Evolutionary conservation across 164 flowering plant species (phyloP).

Genomic region (Chimonanthus salicifolius): DNA sequence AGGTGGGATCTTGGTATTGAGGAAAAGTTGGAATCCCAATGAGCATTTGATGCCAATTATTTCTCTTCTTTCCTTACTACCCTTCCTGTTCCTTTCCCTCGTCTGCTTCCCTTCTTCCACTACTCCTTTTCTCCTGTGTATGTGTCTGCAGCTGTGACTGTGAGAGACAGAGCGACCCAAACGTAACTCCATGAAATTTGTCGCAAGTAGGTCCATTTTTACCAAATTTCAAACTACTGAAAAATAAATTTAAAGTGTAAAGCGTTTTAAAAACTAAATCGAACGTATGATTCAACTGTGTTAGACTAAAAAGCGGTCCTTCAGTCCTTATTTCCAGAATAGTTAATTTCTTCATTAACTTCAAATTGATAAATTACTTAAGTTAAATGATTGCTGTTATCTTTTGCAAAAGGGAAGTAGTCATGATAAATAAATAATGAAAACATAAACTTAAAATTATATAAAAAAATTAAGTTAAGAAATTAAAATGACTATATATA

Average conservation of each 20-base stretch:
- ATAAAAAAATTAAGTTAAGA: too few relatives aligned
- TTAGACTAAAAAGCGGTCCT: neutral
- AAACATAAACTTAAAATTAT: too few relatives aligned
- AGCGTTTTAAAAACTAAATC: neutral
- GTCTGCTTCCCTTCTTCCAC: neutral
- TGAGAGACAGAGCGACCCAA: too few relatives aligned
- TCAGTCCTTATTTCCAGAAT: too few relatives aligned
- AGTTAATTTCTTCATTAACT: too few relatives aligned
- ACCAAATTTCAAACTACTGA: neutral
- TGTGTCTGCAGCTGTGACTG: too few relatives aligned
- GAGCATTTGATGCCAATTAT: slow-evolving; percentile 68
- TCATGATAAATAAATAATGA: too few relatives aligned
- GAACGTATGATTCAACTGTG: neutral
- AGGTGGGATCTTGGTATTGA: slow-evolving; percentile 42
- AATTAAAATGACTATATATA: too few relatives aligned
- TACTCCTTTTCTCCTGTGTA: neutral
- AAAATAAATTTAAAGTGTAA: neutral
- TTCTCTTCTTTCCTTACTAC: slow-evolving; percentile 4
- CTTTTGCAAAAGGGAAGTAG: too few relatives aligned
- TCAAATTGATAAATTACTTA: too few relatives aligned
- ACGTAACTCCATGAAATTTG: neutral
- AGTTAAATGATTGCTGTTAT: too few relatives aligned
- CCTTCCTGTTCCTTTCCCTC: neutral
- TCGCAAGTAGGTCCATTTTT: neutral
- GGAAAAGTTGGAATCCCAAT: slow-evolving; percentile 57